A percentile compares a stretch with the other conserved stretches of the same genome.
Conservation (phyloP, 2,329 filamentous ascomycete species). For the Phaeosphaeria sp. region DNA sequence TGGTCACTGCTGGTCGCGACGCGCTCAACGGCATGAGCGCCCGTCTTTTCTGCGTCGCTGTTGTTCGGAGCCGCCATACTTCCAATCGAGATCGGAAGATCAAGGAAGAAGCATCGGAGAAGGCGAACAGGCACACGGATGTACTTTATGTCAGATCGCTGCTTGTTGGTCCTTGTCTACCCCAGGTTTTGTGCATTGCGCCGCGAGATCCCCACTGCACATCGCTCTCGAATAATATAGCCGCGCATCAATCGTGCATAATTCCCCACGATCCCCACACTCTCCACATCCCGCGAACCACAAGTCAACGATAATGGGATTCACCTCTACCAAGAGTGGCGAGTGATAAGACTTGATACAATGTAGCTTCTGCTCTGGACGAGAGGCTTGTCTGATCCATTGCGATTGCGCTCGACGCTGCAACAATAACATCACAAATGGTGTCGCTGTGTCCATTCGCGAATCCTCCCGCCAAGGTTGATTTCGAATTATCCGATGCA, state of each 20-base stretch:
- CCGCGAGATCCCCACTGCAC: background rate
- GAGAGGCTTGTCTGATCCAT: background rate
- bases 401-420: background rate
- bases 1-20: background rate
- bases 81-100: background rate
- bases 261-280: background rate
- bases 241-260: background rate
- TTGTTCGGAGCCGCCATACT: background rate
- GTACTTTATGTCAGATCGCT: background rate
- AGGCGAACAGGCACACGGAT: background rate
- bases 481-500: background rate
- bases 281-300: background rate
- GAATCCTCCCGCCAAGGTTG: background rate
- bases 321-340: background rate
- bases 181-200: background rate
- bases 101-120: background rate
- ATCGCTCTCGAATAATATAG: background rate
- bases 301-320: background rate
- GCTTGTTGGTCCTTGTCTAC: background rate
- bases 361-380: background rate
- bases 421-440: background rate
- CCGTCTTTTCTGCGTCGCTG: background rate
- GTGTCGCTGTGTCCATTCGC: background rate
- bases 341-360: background rate
- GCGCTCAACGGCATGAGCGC: background rate